Evolutionary conservation across 2,329 filamentous ascomycete species (phyloP), one percentile per base, ranked within the genome.

Genomic region (Fusarium aywerte): DNA sequence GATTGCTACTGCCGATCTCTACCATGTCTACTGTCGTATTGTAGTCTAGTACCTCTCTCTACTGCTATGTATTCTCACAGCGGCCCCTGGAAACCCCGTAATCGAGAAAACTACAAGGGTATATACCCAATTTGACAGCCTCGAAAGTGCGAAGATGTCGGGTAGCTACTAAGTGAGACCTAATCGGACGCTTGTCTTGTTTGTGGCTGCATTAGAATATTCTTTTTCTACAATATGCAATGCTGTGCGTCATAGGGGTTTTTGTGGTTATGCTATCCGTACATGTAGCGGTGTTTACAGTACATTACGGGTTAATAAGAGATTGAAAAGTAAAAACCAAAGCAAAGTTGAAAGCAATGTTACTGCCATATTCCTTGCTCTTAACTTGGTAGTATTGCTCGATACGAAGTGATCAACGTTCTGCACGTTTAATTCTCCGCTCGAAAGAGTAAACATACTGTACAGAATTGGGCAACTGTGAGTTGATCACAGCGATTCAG

Each of bases 321-420:
- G 11, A 27, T 60, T 43, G 16, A 27, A 38, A 11, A 20, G 16
- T 18, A 23, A 15, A 47, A 47, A n/a, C n/a, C n/a, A n/a, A n/a
- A n/a, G n/a, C n/a, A 13, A 32, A 20, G 23, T 10, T 27, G 12
- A 33, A 60, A 47, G 58, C 43, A 63, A 63, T 58, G 60, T 63
- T 58, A 40, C 59, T 29, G n/a, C n/a, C 7, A 33, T 13, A 43
- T 12, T n/a, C n/a, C n/a, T n/a, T n/a, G n/a, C n/a, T 12, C 23
- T 43, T 27, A 8, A 43, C n/a, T 16, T 18, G n/a, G 35, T 36
- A 49, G 21, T 4, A 36, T n/a, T 16, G 11, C 20, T 33, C 50
- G 15, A 47, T 47, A 36, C 50, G 58, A 63, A 35, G 50, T 29
- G 58, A 62, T 62, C 58, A 40, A 18, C 58, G 32, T 11, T 18